Conservation (phyloP, 139 green algal species). For the Mychonastes homosphaera region DNA sequence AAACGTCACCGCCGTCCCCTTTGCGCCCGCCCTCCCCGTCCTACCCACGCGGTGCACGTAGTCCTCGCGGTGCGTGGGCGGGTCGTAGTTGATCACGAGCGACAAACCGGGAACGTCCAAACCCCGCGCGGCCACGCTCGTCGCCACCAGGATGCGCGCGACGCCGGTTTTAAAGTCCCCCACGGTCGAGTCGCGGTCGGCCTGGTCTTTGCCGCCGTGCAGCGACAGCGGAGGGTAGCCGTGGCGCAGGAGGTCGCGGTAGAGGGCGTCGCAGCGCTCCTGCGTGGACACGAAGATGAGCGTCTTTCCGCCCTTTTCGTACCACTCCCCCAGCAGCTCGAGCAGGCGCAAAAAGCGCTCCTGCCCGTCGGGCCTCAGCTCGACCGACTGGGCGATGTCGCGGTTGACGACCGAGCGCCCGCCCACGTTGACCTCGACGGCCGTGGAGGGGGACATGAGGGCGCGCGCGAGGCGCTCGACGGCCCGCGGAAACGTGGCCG, state of each 20-base stretch:
- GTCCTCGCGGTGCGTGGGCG: slow-evolving; percentile 96
- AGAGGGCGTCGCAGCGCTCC: slow-evolving; percentile 88
- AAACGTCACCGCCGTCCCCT: slow-evolving; percentile 73
- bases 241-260: slow-evolving; percentile 68
- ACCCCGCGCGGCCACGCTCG: slow-evolving; percentile 80
- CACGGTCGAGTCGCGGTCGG: slow-evolving; percentile 88
- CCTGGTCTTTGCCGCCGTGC: slow-evolving; percentile 97
- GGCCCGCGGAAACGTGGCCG: slow-evolving; percentile 83
- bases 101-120: slow-evolving; percentile 91
- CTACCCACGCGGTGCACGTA: slow-evolving; percentile 84
- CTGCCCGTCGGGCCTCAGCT: slow-evolving; percentile 67
- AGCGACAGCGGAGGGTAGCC: slow-evolving; percentile 88
- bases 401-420: slow-evolving; percentile 85
- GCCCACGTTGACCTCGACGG: slow-evolving; percentile 76
- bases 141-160: slow-evolving; percentile 85
- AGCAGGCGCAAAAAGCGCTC: slow-evolving; percentile 91
- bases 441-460: slow-evolving; percentile 1
- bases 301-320: slow-evolving; percentile 72
- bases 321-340: slow-evolving; percentile 82
- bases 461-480: slow-evolving; percentile 64
- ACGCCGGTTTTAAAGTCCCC: slow-evolving; percentile 91
- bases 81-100: slow-evolving; percentile 93
- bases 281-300: slow-evolving; percentile 60
- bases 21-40: slow-evolving; percentile 88
- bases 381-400: slow-evolving; percentile 88